Percentiles rank a stretch among this genome's conserved stretches.
Evolutionary conservation across 2,329 filamentous ascomycete species (phyloP).

Genomic region (Botrytis aclada): DNA sequence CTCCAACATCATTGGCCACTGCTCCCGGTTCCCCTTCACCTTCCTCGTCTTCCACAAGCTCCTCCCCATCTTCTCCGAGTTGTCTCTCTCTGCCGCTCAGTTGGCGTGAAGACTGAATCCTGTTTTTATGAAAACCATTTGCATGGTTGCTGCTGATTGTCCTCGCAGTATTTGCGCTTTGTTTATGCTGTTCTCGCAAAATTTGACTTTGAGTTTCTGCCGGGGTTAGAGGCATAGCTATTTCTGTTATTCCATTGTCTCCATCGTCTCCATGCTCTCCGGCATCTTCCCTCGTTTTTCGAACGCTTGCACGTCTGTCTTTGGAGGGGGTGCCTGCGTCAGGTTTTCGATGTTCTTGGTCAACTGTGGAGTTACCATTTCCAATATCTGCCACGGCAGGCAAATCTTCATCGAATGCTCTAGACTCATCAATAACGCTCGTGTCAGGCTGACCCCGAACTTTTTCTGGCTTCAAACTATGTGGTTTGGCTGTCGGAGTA

Average conservation of each 20-base stretch:
- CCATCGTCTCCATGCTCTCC: not conserved
- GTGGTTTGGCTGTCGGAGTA: not conserved
- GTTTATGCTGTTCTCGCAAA: not conserved
- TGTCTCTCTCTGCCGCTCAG: not conserved
- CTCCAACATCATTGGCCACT: not conserved
- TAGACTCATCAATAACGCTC: not conserved
- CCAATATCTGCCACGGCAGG: not conserved
- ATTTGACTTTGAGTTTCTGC: not conserved
- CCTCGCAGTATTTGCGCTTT: not conserved
- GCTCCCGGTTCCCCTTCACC: not conserved
- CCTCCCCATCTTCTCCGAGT: not conserved
- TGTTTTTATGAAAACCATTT: not conserved
- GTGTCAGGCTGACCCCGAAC: constrained; percentile 17
- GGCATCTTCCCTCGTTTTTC: not conserved
- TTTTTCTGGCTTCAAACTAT: constrained; percentile 9
- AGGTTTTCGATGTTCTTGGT: not conserved
- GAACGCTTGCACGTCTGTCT: not conserved
- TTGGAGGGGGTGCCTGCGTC: not conserved
- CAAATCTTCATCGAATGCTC: not conserved
- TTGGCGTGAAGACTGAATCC: no score
- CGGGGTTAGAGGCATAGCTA: not conserved
- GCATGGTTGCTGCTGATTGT: not conserved
- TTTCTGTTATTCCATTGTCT: not conserved
- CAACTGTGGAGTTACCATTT: not conserved
- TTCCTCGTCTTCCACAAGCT: not conserved